Evolutionary conservation across 305 asterid genomes (phyloP).

Genomic region (Fraxinus paxiana): DNA sequence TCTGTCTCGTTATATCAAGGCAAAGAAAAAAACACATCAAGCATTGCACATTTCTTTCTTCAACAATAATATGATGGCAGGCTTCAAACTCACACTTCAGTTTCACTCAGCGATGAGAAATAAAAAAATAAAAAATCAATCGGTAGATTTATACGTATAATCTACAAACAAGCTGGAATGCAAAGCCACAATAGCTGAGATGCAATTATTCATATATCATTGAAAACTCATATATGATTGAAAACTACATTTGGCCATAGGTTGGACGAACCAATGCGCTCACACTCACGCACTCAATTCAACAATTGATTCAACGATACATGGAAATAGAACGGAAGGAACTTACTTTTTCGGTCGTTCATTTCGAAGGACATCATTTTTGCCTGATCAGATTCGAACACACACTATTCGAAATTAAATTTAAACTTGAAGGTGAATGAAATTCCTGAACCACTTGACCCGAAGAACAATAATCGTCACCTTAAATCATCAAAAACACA

Average conservation of each 20-base stretch:
- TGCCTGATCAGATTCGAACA: constrained; percentile 30
- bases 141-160: neutral
- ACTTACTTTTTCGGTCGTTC: constrained; percentile 76
- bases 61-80: neutral
- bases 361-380: constrained; percentile 72
- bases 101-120: neutral
- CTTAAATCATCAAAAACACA: neutral
- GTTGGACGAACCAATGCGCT: neutral
- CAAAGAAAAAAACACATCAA: constrained; percentile 14
- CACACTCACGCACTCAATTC: neutral
- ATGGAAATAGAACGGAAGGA: neutral
- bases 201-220: neutral
- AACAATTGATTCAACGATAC: neutral
- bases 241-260: constrained; percentile 1
- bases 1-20: constrained; percentile 43
- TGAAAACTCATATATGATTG: neutral
- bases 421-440: constrained; percentile 4
- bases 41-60: neutral
- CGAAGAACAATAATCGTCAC: constrained; percentile 12
- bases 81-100: neutral
- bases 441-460: constrained; percentile 28
- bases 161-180: neutral
- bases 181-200: neutral
- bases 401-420: constrained; percentile 15
- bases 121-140: neutral